A percentile compares a stretch with the other conserved stretches of the same genome.
Conservation (phyloP, 1,284 basidiomycete genomes). For the Heterobasidion annosum region DNA sequence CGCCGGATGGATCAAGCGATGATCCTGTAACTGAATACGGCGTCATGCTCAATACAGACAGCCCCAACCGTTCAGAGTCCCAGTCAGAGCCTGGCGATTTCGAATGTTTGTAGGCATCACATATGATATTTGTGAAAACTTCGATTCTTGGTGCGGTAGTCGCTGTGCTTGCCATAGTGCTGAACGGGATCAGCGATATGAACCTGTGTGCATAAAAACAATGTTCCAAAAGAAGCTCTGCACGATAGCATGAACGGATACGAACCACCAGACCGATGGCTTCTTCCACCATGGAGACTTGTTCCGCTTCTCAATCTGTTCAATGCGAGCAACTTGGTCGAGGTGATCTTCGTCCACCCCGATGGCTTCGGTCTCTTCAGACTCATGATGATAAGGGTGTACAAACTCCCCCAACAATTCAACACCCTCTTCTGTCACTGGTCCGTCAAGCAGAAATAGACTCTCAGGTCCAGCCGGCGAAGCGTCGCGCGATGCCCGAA, state of each 20-base stretch:
- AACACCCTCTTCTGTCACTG: slow-evolving; percentile 34
- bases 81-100: slow-evolving; percentile 9
- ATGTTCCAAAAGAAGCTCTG: background rate
- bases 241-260: slow-evolving; percentile 6
- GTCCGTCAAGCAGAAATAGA: slow-evolving; percentile 33
- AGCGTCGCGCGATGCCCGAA: slow-evolving; percentile 11
- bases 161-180: slow-evolving; percentile 41
- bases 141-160: slow-evolving; percentile 59
- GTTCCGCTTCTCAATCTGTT: slow-evolving; percentile 15
- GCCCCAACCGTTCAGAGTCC: slow-evolving; percentile 4
- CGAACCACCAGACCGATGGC: slow-evolving; percentile 62
- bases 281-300: slow-evolving; percentile 57
- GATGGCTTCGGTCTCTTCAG: slow-evolving; percentile 24
- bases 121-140: slow-evolving; percentile 21
- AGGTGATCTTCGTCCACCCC: slow-evolving; percentile 14
- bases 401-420: slow-evolving; percentile 41
- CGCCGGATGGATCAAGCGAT: background rate
- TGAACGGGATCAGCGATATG: slow-evolving; percentile 38
- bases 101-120: slow-evolving; percentile 14
- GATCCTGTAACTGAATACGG: slow-evolving; percentile 3
- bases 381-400: slow-evolving; percentile 27
- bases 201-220: slow-evolving; percentile 32
- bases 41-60: slow-evolving; percentile 4
- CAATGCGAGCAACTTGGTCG: slow-evolving; percentile 13
- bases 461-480: slow-evolving; percentile 23